Percentiles rank a stretch among this genome's conserved stretches.
Evolutionary conservation across 495 filamentous ascomycete genomes (phyloP).

Genomic region (Daldinia loculata): DNA sequence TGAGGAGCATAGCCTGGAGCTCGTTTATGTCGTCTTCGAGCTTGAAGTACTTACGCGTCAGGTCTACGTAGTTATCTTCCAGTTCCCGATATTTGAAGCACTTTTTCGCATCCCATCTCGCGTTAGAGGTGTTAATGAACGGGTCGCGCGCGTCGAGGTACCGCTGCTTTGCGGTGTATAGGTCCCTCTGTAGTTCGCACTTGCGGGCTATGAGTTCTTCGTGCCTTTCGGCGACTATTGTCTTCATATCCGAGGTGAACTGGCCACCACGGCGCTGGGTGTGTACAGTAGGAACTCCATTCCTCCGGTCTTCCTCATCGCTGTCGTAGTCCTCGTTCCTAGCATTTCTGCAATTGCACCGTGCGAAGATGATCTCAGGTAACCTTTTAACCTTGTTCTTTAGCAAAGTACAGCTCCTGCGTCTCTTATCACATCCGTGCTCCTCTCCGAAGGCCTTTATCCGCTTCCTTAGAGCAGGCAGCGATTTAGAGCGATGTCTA

Average conservation of each 20-base stretch:
- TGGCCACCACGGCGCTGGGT: not conserved
- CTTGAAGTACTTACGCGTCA: slow-evolving; percentile 1
- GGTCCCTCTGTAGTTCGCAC: not conserved
- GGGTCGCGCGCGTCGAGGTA: slow-evolving; percentile 13
- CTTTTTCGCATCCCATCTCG: slow-evolving; percentile 12
- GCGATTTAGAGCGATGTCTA: not conserved
- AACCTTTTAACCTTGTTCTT: not conserved
- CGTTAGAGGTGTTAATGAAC: not conserved
- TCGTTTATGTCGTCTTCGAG: slow-evolving; percentile 16
- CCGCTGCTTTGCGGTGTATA: not conserved
- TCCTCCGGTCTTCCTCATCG: slow-evolving; percentile 32
- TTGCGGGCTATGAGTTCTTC: slow-evolving; percentile 5
- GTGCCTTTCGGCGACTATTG: not conserved
- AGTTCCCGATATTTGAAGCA: slow-evolving; percentile 7
- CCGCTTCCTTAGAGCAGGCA: not conserved
- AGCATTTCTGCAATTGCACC: not conserved
- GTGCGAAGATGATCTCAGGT: not conserved
- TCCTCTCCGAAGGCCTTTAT: not conserved
- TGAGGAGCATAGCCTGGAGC: slow-evolving; percentile 8
- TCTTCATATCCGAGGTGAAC: not conserved
- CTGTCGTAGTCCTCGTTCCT: slow-evolving; percentile 14
- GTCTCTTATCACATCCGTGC: not conserved
- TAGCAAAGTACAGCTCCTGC: not conserved
- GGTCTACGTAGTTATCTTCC: slow-evolving; percentile 15
- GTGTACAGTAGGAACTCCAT: slow-evolving; percentile 18